phyloP scores from a whole-genome alignment of 148 eudicot species.

The Nepenthes gracilis region DNA sequence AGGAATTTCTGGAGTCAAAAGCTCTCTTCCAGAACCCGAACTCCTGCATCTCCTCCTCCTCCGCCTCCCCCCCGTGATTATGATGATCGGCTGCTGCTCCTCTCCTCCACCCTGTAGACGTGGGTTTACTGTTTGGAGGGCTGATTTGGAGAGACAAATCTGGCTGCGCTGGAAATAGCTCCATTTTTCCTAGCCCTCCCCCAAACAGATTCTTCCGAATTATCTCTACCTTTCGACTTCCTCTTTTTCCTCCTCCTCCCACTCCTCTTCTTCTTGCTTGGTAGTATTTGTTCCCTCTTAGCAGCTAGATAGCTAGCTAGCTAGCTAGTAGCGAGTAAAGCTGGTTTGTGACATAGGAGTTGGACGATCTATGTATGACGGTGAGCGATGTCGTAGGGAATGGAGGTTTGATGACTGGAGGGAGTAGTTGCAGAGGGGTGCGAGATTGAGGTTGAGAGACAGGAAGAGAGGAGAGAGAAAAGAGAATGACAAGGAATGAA shows the following conservation, averaged over 20 bases:
- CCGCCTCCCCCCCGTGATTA: not conserved
- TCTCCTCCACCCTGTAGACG: constrained; percentile 16
- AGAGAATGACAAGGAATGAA: constrained; percentile 35
- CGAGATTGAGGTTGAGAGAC: constrained; percentile 2
- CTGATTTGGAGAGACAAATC: constrained; percentile 93
- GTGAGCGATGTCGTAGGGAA: constrained; percentile 2
- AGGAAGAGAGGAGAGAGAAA: constrained; percentile 22
- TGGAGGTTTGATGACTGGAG: constrained; percentile 12
- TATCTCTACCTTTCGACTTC: not conserved
- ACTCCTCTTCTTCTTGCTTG: not conserved
- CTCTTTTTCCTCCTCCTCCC: not conserved
- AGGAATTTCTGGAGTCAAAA: constrained; percentile 23
- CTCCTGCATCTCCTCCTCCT: constrained; percentile 21
- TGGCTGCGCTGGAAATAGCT: constrained; percentile 93
- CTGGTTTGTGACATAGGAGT: not conserved
- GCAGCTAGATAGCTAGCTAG: not conserved
- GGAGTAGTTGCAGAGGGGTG: constrained; percentile 35
- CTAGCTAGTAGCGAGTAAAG: not conserved
- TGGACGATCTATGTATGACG: not conserved
- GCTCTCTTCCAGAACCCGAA: constrained; percentile 56
- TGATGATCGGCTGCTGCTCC: not conserved
- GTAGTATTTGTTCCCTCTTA: not conserved
- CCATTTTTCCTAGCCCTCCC: constrained; percentile 32
- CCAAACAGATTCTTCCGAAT: not conserved
- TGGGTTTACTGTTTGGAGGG: constrained; percentile 59